Base-by-base conservation (phyloP, 495 filamentous ascomycete species). In the Terfezia claveryi region DNA sequence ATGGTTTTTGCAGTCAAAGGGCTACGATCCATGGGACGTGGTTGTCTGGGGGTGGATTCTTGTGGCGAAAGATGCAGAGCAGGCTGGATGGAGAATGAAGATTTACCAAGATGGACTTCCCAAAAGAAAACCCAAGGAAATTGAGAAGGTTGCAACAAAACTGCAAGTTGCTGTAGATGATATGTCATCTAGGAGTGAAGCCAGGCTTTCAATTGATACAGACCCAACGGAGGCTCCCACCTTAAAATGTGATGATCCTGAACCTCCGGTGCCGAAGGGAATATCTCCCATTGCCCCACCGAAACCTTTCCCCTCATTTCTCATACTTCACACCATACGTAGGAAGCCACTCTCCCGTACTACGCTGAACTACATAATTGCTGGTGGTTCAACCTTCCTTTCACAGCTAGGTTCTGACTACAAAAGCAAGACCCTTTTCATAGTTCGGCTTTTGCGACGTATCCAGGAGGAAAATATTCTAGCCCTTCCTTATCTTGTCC, bases 21-120 rank as follows among this genome's bases (percentile, higher is more conserved):
- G 71, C 4, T 77, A 72, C 57, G 61, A 57, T 32, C 54, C 68
- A 3, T 59, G 66, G n/a, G 75, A 81, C 66, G 69, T 82, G 27
- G 66, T 73, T 55, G 57, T 66, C 8, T 82, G 79, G 79, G 69
- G 72, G 7, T 79, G 75, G 75, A 68, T 82, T 14, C 57, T 82
- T 54, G 71, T 66, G 38, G 68, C 72, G 32, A 56, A 58, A 32
- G 68, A 70, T 52, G 53, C 67, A 0, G 63, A 68, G 14, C 57
- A 68, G 51, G 73, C 76, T 11, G 67, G 64, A 10, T 53, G 66
- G 38, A 67, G 74, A 37, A 54, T 80, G 6, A 64, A 75, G 27
- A 12, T 27, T 2, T 51, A 54, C 1, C 20, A 20, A 17, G 3
- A 23, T 12, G 7, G 32, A 27, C 16, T 16, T 38, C 27, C 27